Evolutionary conservation across 2,329 filamentous ascomycete species (phyloP).

Genomic region (Pseudogymnoascus sp.): DNA sequence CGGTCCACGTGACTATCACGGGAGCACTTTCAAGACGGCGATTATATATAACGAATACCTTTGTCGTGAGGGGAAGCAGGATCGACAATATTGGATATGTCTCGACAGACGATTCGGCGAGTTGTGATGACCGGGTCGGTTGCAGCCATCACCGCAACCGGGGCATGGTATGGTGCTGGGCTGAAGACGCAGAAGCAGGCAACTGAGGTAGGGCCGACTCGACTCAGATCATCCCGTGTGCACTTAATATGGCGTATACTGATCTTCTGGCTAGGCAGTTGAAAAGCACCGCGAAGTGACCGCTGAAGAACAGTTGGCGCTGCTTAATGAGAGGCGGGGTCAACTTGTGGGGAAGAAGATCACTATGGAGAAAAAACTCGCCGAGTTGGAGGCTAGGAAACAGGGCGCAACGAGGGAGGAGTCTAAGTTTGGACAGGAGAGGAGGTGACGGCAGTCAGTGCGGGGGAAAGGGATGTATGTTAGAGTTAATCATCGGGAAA

Average conservation of each 20-base stretch:
- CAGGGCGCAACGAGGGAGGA: conserved; percentile 32
- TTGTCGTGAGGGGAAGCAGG: neutral
- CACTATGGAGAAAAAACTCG: conserved; percentile 48
- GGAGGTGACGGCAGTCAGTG: conserved; percentile 12
- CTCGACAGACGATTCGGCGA: conserved; percentile 33
- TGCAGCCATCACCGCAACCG: conserved; percentile 46
- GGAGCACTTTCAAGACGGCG: neutral
- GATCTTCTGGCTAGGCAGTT: conserved; percentile 28
- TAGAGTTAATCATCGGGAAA: neutral
- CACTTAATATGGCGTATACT: neutral
- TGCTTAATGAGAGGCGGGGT: conserved; percentile 41
- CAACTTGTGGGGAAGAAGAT: conserved; percentile 41
- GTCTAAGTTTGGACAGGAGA: conserved; percentile 27
- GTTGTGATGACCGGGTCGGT: conserved; percentile 46
- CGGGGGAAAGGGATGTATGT: neutral
- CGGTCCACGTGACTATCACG: neutral
- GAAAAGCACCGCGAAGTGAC: conserved; percentile 41
- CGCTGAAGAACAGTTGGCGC: conserved; percentile 44
- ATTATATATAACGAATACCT: neutral
- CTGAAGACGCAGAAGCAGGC: conserved; percentile 45
- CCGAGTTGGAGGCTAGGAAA: conserved; percentile 36
- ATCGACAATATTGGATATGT: neutral
- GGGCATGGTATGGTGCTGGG: conserved; percentile 50
- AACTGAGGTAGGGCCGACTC: conserved; percentile 35
- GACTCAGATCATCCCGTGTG: neutral